Base-by-base conservation (phyloP, 768 basidiomycete genomes). In the Lanmaoa pseudosensibilis region DNA sequence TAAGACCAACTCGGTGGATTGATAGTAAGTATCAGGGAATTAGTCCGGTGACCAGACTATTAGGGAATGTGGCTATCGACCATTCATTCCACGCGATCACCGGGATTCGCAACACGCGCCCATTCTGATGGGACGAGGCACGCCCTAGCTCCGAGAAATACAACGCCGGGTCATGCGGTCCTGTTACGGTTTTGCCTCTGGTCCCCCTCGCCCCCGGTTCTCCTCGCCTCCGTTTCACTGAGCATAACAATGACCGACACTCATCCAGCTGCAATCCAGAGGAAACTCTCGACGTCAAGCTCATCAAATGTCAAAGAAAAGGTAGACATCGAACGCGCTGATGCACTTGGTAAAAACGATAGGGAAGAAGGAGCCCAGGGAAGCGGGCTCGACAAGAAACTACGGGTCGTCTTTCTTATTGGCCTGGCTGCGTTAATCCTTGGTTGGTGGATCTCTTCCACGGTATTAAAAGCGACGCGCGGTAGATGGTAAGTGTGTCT, bases 381-480 rank as follows among this genome's bases (percentile, higher is more conserved):
- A 39, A 53, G 41, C 11, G 37, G 40, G 6, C 50, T 55, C n/a
- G 39, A 63, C 36, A 63, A 55, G 56, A 71, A 54, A 54, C 61
- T 71, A 52, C 75, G 79, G 13, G 76, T 78, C n/a, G 73, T 74
- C 62, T 67, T 84, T 46, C 74, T 92, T 36, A 71, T 69, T 46
- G 82, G 63, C 16, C 59, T 86, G 1, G 87, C 85, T 11, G 64
- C 77, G 13, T 67, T 86, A 48, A 90, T 94, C 60, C 75, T 92
- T 41, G 91, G 82, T 40, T 94, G 91, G 91, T 94, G 91, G 91
- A 85, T 94, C 36, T 87, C 86, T 57, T 74, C 91, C 10, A 91
- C 83, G 0, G 69, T 91, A 13, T 72, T 93, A 47, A 63, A 75
- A 52, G 83, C 78, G 6, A 92, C 92, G 4, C 83, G 91, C 50